Evolutionary conservation across 495 filamentous ascomycete genomes (phyloP), one percentile per base, ranked within the genome.

Genomic region (Tuber aestivum): DNA sequence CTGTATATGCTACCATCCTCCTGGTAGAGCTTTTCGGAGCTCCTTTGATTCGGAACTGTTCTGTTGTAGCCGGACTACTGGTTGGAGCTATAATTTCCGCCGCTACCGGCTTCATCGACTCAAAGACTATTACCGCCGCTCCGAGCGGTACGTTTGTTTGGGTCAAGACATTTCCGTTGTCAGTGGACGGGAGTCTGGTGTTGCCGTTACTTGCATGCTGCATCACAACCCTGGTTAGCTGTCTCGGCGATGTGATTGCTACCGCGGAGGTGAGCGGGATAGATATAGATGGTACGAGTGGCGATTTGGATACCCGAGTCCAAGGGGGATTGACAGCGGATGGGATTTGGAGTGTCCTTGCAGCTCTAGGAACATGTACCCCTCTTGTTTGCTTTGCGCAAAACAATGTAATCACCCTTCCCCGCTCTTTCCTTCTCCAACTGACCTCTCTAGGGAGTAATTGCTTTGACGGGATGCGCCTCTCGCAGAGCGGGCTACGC

Each of bases 401-500:
- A 38, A 85, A 85, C 65, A 84, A 85, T 73, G 84, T 79, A 72
- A 27, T 21, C 18, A 32, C 3, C 38, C 5, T 38, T 23, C 35
- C 8, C 41, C 18, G 14, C 69, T 32, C 3, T 61, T n/a, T 56
- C n/a, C n/a, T 40, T 16, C 8, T 42, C 23, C 70, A 35, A 48
- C 44, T 73, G 16, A 70, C 48, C 0, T 14, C 38, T 42, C 50
- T n/a, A 79, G 78, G 78, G 84, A 48, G 84, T 85, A 23, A 85
- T 85, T 70, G 78, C 80, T 40, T 75, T 85, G 20, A 85, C 84
- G 27, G 83, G 83, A 10, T 85, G 84, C 69, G 84, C 84, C 2
- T 83, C 84, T 71, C 84, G 87, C 16, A 77, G 87, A 41, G 87
- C 87, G 1, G 86, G 86, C 10, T 87, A 86, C 83, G 85, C 84